These are phyloP conservation scores for Mycocentrospora acerina DNA, from an alignment of 2,329 filamentous ascomycete species.

Conservation along the genomic window DNA sequence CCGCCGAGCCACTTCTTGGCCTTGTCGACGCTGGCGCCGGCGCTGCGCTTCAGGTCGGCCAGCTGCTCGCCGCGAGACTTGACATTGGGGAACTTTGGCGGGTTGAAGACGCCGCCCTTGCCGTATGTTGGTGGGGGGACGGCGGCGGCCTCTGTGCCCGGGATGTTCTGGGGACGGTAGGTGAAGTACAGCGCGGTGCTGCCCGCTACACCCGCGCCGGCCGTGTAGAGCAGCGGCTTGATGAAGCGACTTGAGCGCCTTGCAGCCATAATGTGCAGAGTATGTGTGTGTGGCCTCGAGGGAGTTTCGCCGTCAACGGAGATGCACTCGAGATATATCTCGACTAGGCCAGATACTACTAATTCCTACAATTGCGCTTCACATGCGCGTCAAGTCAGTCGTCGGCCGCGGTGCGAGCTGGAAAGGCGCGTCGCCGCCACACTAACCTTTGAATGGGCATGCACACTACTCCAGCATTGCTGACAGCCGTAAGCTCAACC, in stretches of 20 bases:
- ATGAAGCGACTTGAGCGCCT: constrained; percentile 50
- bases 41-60: constrained; percentile 57
- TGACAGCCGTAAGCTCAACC: too few relatives aligned
- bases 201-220: constrained; percentile 56
- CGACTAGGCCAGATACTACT: too few relatives aligned
- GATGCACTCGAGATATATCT: too few relatives aligned
- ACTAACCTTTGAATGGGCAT: too few relatives aligned
- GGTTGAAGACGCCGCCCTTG: constrained; percentile 66
- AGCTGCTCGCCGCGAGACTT: constrained; percentile 67
- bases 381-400: too few relatives aligned
- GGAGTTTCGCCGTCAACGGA: too few relatives aligned
- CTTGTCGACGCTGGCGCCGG: constrained; percentile 44
- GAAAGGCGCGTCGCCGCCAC: too few relatives aligned
- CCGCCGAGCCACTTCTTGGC: constrained; percentile 46
- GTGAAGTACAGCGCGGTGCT: constrained; percentile 61
- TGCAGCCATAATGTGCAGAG: constrained; percentile 32
- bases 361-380: too few relatives aligned
- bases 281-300: too few relatives aligned
- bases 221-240: constrained; percentile 61
- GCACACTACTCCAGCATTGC: too few relatives aligned
- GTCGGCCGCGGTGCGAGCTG: too few relatives aligned
- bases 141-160: constrained; percentile 66
- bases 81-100: constrained; percentile 65
- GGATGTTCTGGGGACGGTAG: constrained; percentile 72
- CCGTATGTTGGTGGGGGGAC: constrained; percentile 71